Evolutionary conservation across 345 rosid genomes (phyloP).

Genomic region (Luvunga scandens): DNA sequence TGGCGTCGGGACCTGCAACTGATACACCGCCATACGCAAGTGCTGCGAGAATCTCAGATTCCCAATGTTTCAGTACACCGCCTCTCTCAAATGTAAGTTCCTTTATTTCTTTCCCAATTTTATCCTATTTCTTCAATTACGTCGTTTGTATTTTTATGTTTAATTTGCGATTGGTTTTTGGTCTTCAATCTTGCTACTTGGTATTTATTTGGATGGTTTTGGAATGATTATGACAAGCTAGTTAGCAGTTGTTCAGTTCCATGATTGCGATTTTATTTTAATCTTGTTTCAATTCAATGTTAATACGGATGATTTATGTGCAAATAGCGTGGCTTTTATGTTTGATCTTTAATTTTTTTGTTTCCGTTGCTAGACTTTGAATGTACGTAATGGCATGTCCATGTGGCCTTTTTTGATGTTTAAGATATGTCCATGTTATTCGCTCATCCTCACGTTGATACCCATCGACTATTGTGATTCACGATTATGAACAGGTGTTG

Average conservation of each 20-base stretch:
- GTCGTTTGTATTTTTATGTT: neutral
- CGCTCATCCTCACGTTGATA: neutral
- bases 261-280: neutral
- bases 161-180: neutral
- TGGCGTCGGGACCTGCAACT: conserved; percentile 40
- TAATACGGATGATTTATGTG: neutral
- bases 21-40: conserved; percentile 56
- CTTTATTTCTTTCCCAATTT: neutral
- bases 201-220: neutral
- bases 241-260: neutral
- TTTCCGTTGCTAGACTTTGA: neutral
- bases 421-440: neutral
- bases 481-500: neutral
- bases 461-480: neutral
- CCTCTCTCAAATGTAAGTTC: conserved; percentile 78
- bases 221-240: neutral
- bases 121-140: neutral
- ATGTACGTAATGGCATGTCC: too few relatives aligned
- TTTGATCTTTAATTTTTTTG: too few relatives aligned
- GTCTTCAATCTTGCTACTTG: neutral
- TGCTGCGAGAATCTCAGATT: conserved; percentile 82
- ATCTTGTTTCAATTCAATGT: neutral
- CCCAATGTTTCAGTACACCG: conserved; percentile 77
- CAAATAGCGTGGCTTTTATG: neutral
- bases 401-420: neutral